Conservation (phyloP, 306 rosid species). For the Quercus engelmannii region DNA sequence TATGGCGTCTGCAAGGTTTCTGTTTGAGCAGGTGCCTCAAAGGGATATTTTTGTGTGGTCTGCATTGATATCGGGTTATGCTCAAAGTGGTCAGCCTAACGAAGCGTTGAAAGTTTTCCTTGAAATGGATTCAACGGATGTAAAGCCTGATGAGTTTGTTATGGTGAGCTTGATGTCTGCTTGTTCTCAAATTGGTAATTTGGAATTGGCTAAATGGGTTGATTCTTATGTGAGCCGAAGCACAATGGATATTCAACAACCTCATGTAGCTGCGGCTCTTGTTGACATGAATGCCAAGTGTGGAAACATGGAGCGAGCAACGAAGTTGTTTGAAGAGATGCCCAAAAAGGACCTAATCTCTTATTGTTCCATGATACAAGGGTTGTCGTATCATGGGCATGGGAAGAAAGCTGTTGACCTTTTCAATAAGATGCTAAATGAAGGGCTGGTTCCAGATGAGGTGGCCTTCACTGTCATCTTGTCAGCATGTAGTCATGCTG, state of each 20-base stretch:
- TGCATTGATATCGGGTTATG: conserved; percentile 69
- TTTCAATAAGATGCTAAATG: conserved; percentile 61
- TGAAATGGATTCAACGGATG: conserved; percentile 54
- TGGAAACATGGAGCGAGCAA: conserved; percentile 71
- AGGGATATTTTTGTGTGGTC: conserved; percentile 66
- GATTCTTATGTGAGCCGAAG: conserved; percentile 30
- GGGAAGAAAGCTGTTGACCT: conserved; percentile 51
- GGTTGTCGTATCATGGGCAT: conserved; percentile 65
- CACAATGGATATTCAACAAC: conserved; percentile 34
- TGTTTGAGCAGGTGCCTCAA: conserved; percentile 45
- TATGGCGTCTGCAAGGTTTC: conserved; percentile 53
- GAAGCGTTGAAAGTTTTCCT: conserved; percentile 45
- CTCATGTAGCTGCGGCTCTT: conserved; percentile 61
- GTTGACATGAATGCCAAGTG: conserved; percentile 83
- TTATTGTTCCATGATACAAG: conserved; percentile 72
- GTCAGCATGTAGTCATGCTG: conserved; percentile 66
- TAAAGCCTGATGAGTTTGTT: conserved; percentile 61
- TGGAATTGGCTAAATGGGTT: too few relatives aligned
- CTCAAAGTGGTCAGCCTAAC: conserved; percentile 54
- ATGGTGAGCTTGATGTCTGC: conserved; percentile 66
- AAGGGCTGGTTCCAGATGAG: conserved; percentile 63
- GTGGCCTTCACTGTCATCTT: conserved; percentile 70
- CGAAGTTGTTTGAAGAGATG: conserved; percentile 42
- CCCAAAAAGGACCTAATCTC: conserved; percentile 45
- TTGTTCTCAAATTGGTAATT: too few relatives aligned